Evolutionary conservation across 192 early-diverging fungal species (phyloP).

Genomic region (Coemansia sp.): DNA sequence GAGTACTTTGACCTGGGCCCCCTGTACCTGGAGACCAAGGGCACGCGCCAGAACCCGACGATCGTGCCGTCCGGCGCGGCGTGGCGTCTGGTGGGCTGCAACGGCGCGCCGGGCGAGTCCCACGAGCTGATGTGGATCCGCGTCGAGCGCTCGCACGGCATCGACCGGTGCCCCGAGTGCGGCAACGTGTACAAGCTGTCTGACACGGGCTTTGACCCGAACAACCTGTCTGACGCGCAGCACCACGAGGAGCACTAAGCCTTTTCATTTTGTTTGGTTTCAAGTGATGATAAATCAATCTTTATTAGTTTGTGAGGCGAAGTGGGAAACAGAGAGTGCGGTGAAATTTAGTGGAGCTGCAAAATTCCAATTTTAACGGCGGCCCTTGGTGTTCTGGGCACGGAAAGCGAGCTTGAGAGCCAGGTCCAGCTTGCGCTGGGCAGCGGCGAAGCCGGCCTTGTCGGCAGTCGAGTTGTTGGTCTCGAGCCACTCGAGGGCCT

Average conservation of each 20-base stretch:
- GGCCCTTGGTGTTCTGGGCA: constrained; percentile 23
- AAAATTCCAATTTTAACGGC: constrained; percentile 28
- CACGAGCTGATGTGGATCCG: constrained; percentile 92
- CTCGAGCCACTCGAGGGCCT: constrained; percentile 73
- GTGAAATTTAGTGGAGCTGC: not conserved
- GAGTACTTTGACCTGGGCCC: constrained; percentile 85
- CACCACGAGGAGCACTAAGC: constrained; percentile 8
- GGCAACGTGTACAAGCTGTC: constrained; percentile 75
- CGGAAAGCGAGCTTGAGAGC: constrained; percentile 64
- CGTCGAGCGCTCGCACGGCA: constrained; percentile 70
- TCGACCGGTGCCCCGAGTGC: constrained; percentile 95
- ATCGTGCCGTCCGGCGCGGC: constrained; percentile 79
- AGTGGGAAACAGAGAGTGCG: not conserved
- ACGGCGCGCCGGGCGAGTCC: constrained; percentile 90
- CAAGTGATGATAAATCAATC: not conserved
- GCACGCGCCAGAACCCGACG: constrained; percentile 83
- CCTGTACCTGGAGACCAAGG: constrained; percentile 67
- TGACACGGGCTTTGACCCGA: constrained; percentile 41
- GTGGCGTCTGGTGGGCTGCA: constrained; percentile 87
- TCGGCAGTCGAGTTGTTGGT: constrained; percentile 57
- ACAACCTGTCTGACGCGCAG: constrained; percentile 22
- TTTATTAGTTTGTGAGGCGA: not conserved
- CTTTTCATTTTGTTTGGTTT: too few relatives aligned
- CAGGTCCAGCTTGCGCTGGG: constrained; percentile 72
- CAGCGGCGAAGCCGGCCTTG: constrained; percentile 61